Percentiles rank a stretch among this genome's conserved stretches.
These are phyloP conservation scores for Cutaneotrichosporon sp. DNA, from an alignment of 1,284 basidiomycete species.

Conservation along the genomic window DNA sequence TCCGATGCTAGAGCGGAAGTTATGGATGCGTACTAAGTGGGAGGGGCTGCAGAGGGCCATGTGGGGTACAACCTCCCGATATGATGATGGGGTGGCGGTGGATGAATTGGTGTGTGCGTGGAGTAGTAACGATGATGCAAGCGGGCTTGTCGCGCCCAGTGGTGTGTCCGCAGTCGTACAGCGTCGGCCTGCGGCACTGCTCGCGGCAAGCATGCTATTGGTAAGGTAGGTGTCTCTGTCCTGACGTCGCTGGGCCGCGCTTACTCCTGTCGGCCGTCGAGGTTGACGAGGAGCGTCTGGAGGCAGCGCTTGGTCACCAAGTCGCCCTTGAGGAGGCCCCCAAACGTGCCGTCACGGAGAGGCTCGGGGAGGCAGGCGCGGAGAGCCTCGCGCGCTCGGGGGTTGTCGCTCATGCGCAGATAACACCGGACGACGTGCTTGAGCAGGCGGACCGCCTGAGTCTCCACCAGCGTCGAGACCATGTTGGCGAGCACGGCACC, in stretches of 20 bases:
- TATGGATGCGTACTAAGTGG: constrained; percentile 16
- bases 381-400: constrained; percentile 91
- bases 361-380: constrained; percentile 97
- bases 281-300: constrained; percentile 88
- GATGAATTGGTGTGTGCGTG: background rate
- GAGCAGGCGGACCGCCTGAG: constrained; percentile 90
- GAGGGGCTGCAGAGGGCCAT: constrained; percentile 9
- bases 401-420: constrained; percentile 90
- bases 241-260: background rate
- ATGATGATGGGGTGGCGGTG: constrained; percentile 4
- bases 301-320: constrained; percentile 96
- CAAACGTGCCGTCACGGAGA: constrained; percentile 91
- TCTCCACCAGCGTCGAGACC: constrained; percentile 95
- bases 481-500: constrained; percentile 98
- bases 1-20: constrained; percentile 20
- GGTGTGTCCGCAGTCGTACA: constrained; percentile 9
- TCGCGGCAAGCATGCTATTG: constrained; percentile 2
- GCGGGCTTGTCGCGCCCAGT: constrained; percentile 11
- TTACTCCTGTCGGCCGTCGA: constrained; percentile 58
- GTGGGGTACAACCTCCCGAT: constrained; percentile 12
- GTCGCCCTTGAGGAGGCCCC: constrained; percentile 85
- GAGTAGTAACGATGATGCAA: constrained; percentile 8
- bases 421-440: constrained; percentile 99
- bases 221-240: background rate
- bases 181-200: constrained; percentile 5